These are phyloP conservation scores for Venturia carpophila DNA, from an alignment of 2,329 filamentous ascomycete genomes.

Conservation along the genomic window DNA sequence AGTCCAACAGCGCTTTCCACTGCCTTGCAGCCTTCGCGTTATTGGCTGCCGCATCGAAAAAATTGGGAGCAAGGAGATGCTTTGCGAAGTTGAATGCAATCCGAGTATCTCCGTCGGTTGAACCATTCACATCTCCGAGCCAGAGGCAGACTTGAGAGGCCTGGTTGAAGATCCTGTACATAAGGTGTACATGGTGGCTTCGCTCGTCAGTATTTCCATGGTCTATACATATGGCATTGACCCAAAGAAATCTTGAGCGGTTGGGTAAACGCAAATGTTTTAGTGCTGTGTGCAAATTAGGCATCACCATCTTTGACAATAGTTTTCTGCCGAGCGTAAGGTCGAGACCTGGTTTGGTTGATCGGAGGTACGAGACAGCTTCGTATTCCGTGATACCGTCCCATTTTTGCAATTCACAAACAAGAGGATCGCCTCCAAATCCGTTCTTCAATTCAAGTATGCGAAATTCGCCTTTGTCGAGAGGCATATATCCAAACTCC, in stretches of 20 bases:
- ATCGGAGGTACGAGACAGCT: conserved; percentile 2
- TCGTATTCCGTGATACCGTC: not conserved
- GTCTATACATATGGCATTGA: conserved; percentile 13
- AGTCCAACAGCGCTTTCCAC: conserved; percentile 28
- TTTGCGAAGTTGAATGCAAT: conserved; percentile 28
- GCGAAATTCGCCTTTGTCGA: not conserved
- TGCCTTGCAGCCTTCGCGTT: conserved; percentile 23
- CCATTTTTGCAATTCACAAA: conserved; percentile 7
- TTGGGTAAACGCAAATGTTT: not conserved
- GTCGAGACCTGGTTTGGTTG: too few species aligned
- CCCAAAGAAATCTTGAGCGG: not conserved
- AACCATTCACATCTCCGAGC: conserved; percentile 28
- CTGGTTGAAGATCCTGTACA: conserved; percentile 29
- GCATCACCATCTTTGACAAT: not conserved
- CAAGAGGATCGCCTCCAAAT: not conserved
- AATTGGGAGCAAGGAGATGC: conserved; percentile 26
- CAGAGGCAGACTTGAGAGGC: conserved; percentile 29
- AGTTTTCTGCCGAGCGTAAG: not conserved
- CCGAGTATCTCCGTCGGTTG: conserved; percentile 24
- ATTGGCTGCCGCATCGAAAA: conserved; percentile 28
- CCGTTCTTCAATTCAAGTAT: not conserved
- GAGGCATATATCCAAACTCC: not conserved
- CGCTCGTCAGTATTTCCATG: conserved; percentile 24
- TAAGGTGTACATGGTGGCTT: conserved; percentile 30
- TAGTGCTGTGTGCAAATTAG: conserved; percentile 8